Evolutionary conservation across 208 protist genomes (phyloP).

Genomic region (Trypanosoma vivax): DNA sequence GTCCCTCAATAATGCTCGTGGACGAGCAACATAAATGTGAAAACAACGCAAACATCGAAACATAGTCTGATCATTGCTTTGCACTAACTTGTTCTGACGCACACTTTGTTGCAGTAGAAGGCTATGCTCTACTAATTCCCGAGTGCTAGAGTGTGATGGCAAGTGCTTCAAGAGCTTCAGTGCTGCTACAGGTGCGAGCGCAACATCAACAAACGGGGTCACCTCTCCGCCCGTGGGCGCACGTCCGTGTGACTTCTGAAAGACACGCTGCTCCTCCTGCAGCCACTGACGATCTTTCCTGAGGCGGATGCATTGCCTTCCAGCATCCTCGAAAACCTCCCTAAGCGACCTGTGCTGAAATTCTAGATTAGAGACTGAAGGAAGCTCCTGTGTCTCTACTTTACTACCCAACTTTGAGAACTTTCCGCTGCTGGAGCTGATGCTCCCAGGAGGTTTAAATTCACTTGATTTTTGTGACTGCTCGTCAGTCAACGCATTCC

Average conservation of each 20-base stretch:
- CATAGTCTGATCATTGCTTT: conserved; percentile 43
- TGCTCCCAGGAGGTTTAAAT: no score
- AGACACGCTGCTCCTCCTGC: conserved; percentile 38
- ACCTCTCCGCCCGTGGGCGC: conserved; percentile 35
- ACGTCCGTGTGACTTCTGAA: conserved; percentile 42
- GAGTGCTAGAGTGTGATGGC: conserved; percentile 22
- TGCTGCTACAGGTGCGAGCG: conserved; percentile 51
- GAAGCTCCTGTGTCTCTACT: neutral
- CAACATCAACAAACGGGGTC: conserved; percentile 38
- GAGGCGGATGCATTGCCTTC: conserved; percentile 33
- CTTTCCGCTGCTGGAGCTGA: no score
- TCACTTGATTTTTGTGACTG: no score
- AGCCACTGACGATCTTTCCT: conserved; percentile 47
- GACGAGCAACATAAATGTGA: conserved; percentile 67
- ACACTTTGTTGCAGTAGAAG: conserved; percentile 59
- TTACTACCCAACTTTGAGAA: no score
- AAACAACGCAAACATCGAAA: conserved; percentile 79
- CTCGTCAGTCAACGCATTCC: no score
- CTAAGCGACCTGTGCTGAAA: conserved; percentile 33
- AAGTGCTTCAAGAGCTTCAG: conserved; percentile 43
- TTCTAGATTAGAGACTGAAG: neutral
- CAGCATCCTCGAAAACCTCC: conserved; percentile 28
- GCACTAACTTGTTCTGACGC: conserved; percentile 49
- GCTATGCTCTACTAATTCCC: conserved; percentile 30
- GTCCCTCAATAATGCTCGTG: conserved; percentile 50